phyloP scores from a whole-genome alignment of 495 filamentous ascomycete species.

The Penicillium psychrofluorescens region DNA sequence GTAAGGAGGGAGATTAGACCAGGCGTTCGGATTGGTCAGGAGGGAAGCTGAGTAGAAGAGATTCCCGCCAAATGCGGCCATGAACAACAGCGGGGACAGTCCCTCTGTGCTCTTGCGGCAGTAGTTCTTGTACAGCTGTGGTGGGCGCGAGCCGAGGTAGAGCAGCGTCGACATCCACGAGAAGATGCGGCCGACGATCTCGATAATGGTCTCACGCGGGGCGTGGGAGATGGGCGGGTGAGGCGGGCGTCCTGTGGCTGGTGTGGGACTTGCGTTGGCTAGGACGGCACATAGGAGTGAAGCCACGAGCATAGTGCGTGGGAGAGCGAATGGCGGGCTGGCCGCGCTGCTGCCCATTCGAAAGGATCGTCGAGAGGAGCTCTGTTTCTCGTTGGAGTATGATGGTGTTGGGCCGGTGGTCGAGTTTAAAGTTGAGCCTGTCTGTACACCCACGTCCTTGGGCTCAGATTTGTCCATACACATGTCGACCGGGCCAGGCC shows the following conservation, averaged over 20 bases:
- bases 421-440: constrained; percentile 12
- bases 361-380: constrained; percentile 24
- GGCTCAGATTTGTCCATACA: constrained; percentile 14
- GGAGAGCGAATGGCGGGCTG: constrained; percentile 27
- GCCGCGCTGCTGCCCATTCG: constrained; percentile 14
- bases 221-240: constrained; percentile 15
- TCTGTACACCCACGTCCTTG: constrained; percentile 25
- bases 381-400: constrained; percentile 34
- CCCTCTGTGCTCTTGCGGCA: constrained; percentile 60
- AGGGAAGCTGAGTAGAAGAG: constrained; percentile 64
- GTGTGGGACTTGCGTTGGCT: constrained; percentile 36
- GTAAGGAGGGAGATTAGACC: constrained; percentile 52
- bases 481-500: constrained; percentile 14
- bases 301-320: constrained; percentile 37
- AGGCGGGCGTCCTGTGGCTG: constrained; percentile 4
- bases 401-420: constrained; percentile 18
- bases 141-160: constrained; percentile 64
- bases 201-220: constrained; percentile 21
- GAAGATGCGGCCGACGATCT: constrained; percentile 48
- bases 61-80: constrained; percentile 67
- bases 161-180: constrained; percentile 61
- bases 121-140: constrained; percentile 65
- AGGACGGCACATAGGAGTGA: constrained; percentile 41
- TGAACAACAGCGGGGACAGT: constrained; percentile 60
- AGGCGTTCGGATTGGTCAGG: constrained; percentile 61